Base-by-base conservation (phyloP, 129 eudicot genomes). In the Lactuca sativa region DNA sequence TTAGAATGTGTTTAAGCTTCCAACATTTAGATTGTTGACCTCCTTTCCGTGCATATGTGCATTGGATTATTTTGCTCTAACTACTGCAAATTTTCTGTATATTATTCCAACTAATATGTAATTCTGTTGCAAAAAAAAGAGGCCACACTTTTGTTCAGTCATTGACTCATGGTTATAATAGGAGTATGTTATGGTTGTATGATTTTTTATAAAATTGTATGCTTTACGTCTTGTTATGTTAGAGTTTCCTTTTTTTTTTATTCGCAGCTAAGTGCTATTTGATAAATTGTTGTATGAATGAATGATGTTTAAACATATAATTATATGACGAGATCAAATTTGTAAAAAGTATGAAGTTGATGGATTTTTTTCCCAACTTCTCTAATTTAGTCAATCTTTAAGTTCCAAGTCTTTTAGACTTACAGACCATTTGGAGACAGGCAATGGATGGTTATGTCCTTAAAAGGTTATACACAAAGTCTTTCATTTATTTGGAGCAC, bases 1-100 rank as follows among this genome's bases (percentile, higher is more conserved):
- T 62, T 59, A 8, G 55, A 48, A 73, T 61, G 17, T 61, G 10
- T 2, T n/a, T 51, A 4, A 51, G 56, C 21, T 51, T 51, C 56
- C 18, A 48, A 48, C 30, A 17, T 43, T 30, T 18, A 48, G 32
- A 59, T 43, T 71, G 76, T 60, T 60, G 68, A 71, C 52, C 59
- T 73, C 41, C 18, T 67, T 55, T 59, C 60, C 40, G 32, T 41
- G 52, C 60, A 65, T 56, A 6, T 74, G 65, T 56, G 72, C 65
- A 30, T 53, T 47, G 34, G 61, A 7, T 67, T 34, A 31, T 48
- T 65, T 70, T 43, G 56, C 6, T 32, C 18, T 7, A 59, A 41
- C 51, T 74, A 41, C 51, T 74, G 73, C 34, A 65, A 49, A 44
- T 74, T 56, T 65, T 66, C 3, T 74, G 79, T 74, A 65, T 56